These are phyloP conservation scores for Brassica incana DNA, from an alignment of 345 rosid species.

Conservation along the genomic window DNA sequence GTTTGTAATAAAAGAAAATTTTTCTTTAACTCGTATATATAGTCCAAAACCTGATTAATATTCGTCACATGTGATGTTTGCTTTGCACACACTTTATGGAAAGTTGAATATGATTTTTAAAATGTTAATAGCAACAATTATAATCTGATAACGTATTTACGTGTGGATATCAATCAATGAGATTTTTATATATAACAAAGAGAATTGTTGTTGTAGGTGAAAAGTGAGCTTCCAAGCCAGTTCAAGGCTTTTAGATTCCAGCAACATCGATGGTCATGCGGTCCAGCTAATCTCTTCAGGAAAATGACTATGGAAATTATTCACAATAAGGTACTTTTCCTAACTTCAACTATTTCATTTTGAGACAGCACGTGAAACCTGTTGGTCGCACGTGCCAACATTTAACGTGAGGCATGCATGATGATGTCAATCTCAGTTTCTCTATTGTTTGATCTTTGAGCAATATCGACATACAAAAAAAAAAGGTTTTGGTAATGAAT, in stretches of 20 bases:
- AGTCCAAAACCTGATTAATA: constrained; percentile 9
- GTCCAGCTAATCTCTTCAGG: constrained; percentile 70
- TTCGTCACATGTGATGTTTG: constrained; percentile 27
- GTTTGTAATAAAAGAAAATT: background rate
- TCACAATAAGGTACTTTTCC: constrained; percentile 46
- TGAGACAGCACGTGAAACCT: background rate
- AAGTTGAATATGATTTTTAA: constrained; percentile 8
- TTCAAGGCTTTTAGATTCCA: constrained; percentile 59
- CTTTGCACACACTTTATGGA: constrained; percentile 19
- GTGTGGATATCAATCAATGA: background rate
- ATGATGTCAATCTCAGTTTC: background rate
- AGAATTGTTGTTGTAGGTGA: constrained; percentile 43
- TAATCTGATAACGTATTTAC: background rate
- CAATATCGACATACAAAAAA: too few relatives aligned
- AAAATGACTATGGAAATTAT: constrained; percentile 54
- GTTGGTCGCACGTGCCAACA: constrained; percentile 19
- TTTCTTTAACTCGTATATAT: background rate
- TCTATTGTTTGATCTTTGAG: background rate
- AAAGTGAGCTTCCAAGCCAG: constrained; percentile 64
- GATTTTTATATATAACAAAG: background rate
- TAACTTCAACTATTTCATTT: background rate
- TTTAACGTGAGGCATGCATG: background rate
- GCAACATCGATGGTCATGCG: constrained; percentile 73
- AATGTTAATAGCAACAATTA: background rate
- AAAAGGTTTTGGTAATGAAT: background rate